phyloP scores from a whole-genome alignment of 768 basidiomycete species.

The Hebeloma cylindrosporum region DNA sequence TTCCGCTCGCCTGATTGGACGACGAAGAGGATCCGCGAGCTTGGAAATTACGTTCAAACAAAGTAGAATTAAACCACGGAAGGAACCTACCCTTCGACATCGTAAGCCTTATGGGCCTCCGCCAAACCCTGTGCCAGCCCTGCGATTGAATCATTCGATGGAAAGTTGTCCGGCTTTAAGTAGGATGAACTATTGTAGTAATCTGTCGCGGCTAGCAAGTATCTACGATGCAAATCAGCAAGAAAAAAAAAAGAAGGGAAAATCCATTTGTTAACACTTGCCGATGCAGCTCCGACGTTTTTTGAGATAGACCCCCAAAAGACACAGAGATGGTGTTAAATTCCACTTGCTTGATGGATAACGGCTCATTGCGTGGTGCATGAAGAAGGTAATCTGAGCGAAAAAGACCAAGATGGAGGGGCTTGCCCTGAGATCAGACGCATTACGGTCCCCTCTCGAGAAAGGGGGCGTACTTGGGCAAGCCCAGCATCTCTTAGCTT shows the following conservation, averaged over 20 bases:
- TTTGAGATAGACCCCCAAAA: slow-evolving; percentile 78
- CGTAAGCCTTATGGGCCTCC: slow-evolving; percentile 76
- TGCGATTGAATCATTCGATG: slow-evolving; percentile 67
- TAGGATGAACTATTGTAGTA: slow-evolving; percentile 64
- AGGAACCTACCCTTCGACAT: slow-evolving; percentile 46
- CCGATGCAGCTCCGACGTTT: slow-evolving; percentile 73
- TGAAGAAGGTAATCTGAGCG: slow-evolving; percentile 95
- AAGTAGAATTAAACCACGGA: neutral
- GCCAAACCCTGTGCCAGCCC: slow-evolving; percentile 77
- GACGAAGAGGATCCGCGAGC: slow-evolving; percentile 76
- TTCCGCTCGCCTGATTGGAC: slow-evolving; percentile 88
- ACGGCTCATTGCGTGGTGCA: slow-evolving; percentile 34
- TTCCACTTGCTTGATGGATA: slow-evolving; percentile 88
- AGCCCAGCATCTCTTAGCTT: slow-evolving; percentile 62
- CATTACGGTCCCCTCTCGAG: neutral
- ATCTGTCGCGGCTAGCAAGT: slow-evolving; percentile 60
- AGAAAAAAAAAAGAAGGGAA: neutral
- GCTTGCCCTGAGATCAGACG: slow-evolving; percentile 41
- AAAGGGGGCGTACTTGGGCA: slow-evolving; percentile 36
- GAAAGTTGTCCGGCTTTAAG: slow-evolving; percentile 59
- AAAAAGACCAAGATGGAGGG: slow-evolving; percentile 85
- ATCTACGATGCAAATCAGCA: slow-evolving; percentile 41
- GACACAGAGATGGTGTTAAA: slow-evolving; percentile 97
- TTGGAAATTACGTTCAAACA: slow-evolving; percentile 24
- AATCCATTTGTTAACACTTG: slow-evolving; percentile 34